Evolutionary conservation across 176 grass and related monocot species (phyloP), one percentile per base, ranked within the genome.

Genomic region (Panicum miliaceum): DNA sequence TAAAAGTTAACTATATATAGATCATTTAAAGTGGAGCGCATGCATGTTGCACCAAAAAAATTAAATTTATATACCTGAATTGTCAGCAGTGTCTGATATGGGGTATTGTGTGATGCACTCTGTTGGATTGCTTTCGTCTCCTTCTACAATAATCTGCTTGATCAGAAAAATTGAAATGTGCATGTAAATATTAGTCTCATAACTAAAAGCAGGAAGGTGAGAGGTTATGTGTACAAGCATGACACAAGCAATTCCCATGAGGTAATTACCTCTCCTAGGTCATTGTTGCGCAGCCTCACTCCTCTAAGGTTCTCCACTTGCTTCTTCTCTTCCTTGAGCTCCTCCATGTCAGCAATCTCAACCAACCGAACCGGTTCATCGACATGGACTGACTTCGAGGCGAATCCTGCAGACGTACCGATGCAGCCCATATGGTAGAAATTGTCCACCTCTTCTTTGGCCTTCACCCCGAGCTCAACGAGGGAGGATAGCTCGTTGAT

Each of bases 291-390:
- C 61, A 92, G 72, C 71, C 73, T 89, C 75, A 96, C 56, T 76
- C 90, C 87, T 89, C 89, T 87, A 45, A 98, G 91, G 83, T 93
- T 98, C 85, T 98, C 91, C 16, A 63, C 70, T 68, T 64, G 65
- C 41, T 83, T 93, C 73, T 90, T 95, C 67, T 89, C 90, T 78
- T 94, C 86, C 71, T 65, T 91, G 59, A 95, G 87, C 77, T 91
- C 91, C 42, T 86, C 90, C 70, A 99, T 90, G 75, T 92, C 91
- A 80, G 88, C 48, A 5, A 96, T 92, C 52, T 88, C 91, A 63
- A 96, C 81, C 68, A 91, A 61, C 76, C 79, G 90, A 1, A 19
- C 73, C 0, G 79, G 64, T 77, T 92, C 96, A 68, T 85, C 78
- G 1, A 58, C 79, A 19, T 79, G 69, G 36, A 68, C 60, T 7